Percentiles rank a stretch among this genome's conserved stretches.
These are phyloP conservation scores for Gloeophyllum trabeum DNA, from an alignment of 768 basidiomycete species.

Conservation along the genomic window DNA sequence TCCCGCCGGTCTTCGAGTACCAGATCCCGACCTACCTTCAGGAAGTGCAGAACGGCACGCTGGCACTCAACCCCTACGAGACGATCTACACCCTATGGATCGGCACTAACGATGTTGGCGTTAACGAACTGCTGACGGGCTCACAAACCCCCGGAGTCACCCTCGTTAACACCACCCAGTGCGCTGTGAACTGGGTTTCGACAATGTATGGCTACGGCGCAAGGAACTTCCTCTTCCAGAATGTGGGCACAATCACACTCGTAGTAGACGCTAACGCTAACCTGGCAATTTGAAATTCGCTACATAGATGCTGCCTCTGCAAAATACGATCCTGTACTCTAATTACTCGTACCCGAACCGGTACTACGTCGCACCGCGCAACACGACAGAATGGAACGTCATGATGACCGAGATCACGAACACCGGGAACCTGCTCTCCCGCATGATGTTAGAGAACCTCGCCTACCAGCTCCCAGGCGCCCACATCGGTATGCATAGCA, in stretches of 20 bases:
- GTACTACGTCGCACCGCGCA: conserved; percentile 8
- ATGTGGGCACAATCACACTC: conserved; percentile 22
- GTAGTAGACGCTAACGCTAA: neutral
- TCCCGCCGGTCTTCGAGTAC: conserved; percentile 46
- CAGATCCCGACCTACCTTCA: conserved; percentile 44
- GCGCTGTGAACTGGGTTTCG: conserved; percentile 51
- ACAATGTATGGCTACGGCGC: conserved; percentile 45
- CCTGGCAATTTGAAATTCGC: too few relatives aligned
- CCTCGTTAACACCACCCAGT: conserved; percentile 45
- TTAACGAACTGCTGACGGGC: conserved; percentile 40
- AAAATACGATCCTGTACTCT: conserved; percentile 8
- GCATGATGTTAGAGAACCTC: conserved; percentile 8
- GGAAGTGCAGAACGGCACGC: conserved; percentile 27
- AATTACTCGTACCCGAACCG: conserved; percentile 8
- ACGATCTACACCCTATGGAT: conserved; percentile 63
- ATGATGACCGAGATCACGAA: conserved; percentile 9
- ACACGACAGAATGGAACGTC: conserved; percentile 9
- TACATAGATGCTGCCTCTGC: conserved; percentile 13
- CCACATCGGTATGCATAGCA: conserved; percentile 43
- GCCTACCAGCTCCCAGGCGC: conserved; percentile 21
- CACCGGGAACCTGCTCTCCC: conserved; percentile 10
- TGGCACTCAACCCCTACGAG: conserved; percentile 26
- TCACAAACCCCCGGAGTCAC: conserved; percentile 32
- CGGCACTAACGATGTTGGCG: conserved; percentile 47
- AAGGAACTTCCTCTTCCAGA: conserved; percentile 60